Evolutionary conservation across 495 filamentous ascomycete species (phyloP), one percentile per base, ranked within the genome.

Genomic region (Tetracladium marchalianum): DNA sequence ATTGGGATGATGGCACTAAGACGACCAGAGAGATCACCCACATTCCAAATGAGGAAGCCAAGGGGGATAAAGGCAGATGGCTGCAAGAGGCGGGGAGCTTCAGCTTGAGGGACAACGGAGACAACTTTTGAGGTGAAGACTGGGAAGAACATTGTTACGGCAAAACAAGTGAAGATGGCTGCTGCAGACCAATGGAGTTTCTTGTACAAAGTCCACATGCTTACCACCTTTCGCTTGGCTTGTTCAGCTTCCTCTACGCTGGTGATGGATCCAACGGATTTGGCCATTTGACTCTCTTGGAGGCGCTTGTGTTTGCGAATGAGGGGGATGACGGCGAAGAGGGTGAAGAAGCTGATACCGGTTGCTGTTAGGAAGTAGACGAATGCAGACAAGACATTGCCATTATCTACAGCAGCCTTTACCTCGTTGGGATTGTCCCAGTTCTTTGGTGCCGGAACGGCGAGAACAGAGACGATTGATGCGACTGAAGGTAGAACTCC

Each of bases 341-440:
- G 70, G 39, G 80, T 71, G 7, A 80, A 41, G 54, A 86, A 44
- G 16, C 66, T 69, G 50, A 78, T 63, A 15, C 62, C 66, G 1
- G 89, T 89, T 0, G 92, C 87, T 2, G 90, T 90, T 15, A 95
- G 69, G 65, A 98, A 98, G 67, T 94, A 98, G 22, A 79, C 72
- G 54, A 95, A 88, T 1, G 90, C 92, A 4, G 87, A 82, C 36
- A 72, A 84, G 27, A 77, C 75, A 15, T 45, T 50, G 15, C 47
- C 43, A 11, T 43, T 11, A 15, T 31, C 37, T 32, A 41, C 17
- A n/a, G 36, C 15, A 12, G 31, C 19, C 9, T 19, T 10, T 40
- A 44, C 34, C n/a, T 39, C 22, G 0, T 39, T 13, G 1, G 40
- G 11, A 12, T 43, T 41, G 2, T 15, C 54, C 48, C 43, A 47